phyloP scores from a whole-genome alignment of 2,329 filamentous ascomycete genomes.

The Talaromyces sp. region DNA sequence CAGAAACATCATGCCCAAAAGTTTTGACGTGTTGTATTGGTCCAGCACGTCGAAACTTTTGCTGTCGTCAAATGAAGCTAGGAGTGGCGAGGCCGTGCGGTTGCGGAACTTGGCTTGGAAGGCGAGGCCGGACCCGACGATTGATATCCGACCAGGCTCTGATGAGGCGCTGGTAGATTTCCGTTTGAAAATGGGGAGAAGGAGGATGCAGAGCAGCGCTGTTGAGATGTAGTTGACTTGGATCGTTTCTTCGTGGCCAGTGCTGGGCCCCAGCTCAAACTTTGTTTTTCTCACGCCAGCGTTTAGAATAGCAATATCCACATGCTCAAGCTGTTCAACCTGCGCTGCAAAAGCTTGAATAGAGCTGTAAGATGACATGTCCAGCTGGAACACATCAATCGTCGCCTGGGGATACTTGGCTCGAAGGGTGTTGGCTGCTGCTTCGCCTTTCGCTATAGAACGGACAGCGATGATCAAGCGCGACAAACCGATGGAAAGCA shows the following conservation, averaged over 20 bases:
- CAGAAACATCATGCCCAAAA: slow-evolving; percentile 26
- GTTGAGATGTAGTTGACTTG: slow-evolving; percentile 57
- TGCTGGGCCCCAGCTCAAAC: slow-evolving; percentile 26
- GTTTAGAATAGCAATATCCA: slow-evolving; percentile 44
- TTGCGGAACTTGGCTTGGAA: slow-evolving; percentile 12
- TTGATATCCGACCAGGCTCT: slow-evolving; percentile 12
- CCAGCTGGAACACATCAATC: slow-evolving; percentile 41
- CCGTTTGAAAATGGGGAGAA: slow-evolving; percentile 43
- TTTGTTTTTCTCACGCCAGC: slow-evolving; percentile 25
- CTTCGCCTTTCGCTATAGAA: slow-evolving; percentile 37
- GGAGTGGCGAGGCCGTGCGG: neutral
- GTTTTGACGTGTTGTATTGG: neutral
- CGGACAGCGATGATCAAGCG: slow-evolving; percentile 46
- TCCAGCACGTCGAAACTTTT: neutral
- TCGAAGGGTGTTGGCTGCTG: slow-evolving; percentile 34
- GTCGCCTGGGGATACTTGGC: slow-evolving; percentile 21
- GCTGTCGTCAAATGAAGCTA: neutral
- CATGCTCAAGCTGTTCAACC: slow-evolving; percentile 29
- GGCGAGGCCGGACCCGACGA: slow-evolving; percentile 16
- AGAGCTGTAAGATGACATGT: slow-evolving; percentile 41
- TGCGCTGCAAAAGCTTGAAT: slow-evolving; percentile 30
- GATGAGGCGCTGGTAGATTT: slow-evolving; percentile 9
- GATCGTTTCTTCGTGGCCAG: slow-evolving; percentile 47
- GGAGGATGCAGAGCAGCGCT: slow-evolving; percentile 47
- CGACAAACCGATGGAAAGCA: slow-evolving; percentile 36